phyloP scores from a whole-genome alignment of 768 basidiomycete species.

The Tylopilus sp. region DNA sequence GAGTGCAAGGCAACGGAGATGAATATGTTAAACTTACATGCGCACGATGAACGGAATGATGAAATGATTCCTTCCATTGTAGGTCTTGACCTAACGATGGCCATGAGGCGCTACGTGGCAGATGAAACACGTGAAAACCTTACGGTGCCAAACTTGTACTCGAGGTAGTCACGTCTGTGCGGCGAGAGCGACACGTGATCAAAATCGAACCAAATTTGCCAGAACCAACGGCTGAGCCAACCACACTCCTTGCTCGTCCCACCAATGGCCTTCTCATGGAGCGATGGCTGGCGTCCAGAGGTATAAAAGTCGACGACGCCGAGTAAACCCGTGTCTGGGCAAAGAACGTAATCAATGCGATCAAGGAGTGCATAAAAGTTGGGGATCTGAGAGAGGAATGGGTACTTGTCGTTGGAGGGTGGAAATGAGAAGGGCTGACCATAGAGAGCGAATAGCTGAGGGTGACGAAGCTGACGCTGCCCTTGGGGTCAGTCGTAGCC shows the following conservation, averaged over 20 bases:
- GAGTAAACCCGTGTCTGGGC: conserved; percentile 55
- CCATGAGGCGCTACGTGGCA: not conserved
- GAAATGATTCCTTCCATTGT: conserved; percentile 71
- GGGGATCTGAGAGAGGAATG: conserved; percentile 41
- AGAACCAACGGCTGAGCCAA: conserved; percentile 73
- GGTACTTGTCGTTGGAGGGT: not conserved
- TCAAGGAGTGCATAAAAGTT: conserved; percentile 66
- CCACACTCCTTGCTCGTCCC: conserved; percentile 56
- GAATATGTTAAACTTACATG: conserved; percentile 40
- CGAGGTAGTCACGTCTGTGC: conserved; percentile 65
- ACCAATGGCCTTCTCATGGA: conserved; percentile 61
- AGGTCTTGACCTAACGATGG: conserved; percentile 48
- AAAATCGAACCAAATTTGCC: conserved; percentile 70
- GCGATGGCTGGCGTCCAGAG: conserved; percentile 49
- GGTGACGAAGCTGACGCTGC: conserved; percentile 52
- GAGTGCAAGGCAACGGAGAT: not conserved
- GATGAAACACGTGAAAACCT: conserved; percentile 13
- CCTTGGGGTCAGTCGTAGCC: conserved; percentile 46
- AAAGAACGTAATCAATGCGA: conserved; percentile 61
- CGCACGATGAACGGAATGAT: conserved; percentile 63
- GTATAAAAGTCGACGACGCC: conserved; percentile 77
- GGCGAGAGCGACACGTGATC: conserved; percentile 53
- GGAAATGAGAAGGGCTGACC: conserved; percentile 27
- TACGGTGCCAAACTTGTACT: conserved; percentile 75
- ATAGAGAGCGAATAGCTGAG: conserved; percentile 59